Percentiles rank a stretch among this genome's conserved stretches.
phyloP scores from a whole-genome alignment of 192 early-diverging fungal genomes.

The Backusella morwellensis region DNA sequence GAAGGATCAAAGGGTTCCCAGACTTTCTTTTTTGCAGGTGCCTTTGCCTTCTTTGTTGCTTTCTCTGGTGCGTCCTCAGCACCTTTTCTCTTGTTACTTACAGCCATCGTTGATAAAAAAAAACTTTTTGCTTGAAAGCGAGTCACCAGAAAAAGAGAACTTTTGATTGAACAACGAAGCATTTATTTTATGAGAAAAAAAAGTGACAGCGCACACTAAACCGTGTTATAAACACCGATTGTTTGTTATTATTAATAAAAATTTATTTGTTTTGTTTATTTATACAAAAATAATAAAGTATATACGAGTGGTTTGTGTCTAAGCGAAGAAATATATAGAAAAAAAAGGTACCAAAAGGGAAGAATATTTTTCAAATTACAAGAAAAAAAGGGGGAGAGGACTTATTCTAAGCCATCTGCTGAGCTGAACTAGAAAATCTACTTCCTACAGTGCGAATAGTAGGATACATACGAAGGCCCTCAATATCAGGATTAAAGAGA shows the following conservation, averaged over 20 bases:
- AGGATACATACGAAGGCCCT: slow-evolving; percentile 84
- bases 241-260: not conserved
- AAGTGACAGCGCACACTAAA: not conserved
- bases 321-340: not conserved
- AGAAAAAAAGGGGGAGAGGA: not conserved
- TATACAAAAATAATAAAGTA: not conserved
- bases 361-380: no score
- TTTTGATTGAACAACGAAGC: not conserved
- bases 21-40: not conserved
- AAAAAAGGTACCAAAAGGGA: not conserved
- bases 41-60: slow-evolving; percentile 1
- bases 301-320: not conserved
- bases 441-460: slow-evolving; percentile 50
- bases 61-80: not conserved
- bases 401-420: not conserved
- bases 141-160: not conserved
- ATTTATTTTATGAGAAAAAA: not conserved
- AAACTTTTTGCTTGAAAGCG: not conserved
- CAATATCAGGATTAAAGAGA: slow-evolving; percentile 69
- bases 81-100: not conserved
- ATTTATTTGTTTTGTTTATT: not conserved
- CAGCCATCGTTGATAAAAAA: not conserved
- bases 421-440: not conserved
- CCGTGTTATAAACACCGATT: not conserved
- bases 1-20: slow-evolving; percentile 32